Evolutionary conservation across 257 asterid genomes (phyloP).

Genomic region (Nicotiana otophora): DNA sequence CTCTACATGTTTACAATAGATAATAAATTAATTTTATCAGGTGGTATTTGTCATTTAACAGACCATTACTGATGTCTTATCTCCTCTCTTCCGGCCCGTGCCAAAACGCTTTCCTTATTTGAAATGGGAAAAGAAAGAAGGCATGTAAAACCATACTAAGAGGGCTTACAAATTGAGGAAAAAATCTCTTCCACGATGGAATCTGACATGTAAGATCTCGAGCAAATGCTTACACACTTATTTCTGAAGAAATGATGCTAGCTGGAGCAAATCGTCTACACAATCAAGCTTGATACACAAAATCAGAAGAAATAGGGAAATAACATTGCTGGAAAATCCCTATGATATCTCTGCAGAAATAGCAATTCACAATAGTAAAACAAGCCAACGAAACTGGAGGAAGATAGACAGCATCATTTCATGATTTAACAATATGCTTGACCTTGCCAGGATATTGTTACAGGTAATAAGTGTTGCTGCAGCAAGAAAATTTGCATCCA

Average conservation of each 20-base stretch:
- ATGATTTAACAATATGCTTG: not conserved
- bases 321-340: not conserved
- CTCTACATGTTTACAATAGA: not conserved
- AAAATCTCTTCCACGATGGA: not conserved
- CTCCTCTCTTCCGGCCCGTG: too few species aligned
- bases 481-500: slow-evolving; percentile 10
- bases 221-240: not conserved
- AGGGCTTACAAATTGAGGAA: not conserved
- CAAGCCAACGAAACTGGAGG: not conserved
- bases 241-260: not conserved
- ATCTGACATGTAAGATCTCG: not conserved
- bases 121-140: not conserved
- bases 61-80: not conserved
- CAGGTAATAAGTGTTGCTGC: not conserved
- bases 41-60: not conserved
- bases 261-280: not conserved
- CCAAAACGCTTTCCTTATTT: not conserved
- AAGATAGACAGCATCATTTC: not conserved
- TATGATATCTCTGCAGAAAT: not conserved
- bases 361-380: not conserved
- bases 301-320: not conserved
- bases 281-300: not conserved
- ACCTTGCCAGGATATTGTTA: not conserved
- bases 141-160: too few species aligned
- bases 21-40: not conserved